Base-by-base conservation (phyloP, 2,329 filamentous ascomycete species). In the Penicillium verrucosum region DNA sequence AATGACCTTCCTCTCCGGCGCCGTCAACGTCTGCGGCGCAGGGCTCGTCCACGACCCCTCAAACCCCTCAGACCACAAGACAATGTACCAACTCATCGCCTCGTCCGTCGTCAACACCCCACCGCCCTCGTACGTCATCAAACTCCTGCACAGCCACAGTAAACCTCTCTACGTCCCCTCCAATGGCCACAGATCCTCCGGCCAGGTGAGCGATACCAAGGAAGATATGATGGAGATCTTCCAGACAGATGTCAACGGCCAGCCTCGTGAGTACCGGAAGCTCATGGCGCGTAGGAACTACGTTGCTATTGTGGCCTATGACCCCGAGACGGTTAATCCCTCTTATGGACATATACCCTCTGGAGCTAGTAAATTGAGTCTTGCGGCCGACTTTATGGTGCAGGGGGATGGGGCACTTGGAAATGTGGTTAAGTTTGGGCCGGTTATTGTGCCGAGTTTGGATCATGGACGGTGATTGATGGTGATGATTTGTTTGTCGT, bases 181-280 rank as follows among this genome's bases (percentile, higher is more conserved):
- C 53, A 99, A 99, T 74, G 93, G 93, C n/a, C 84, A 87, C 64
- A 80, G 85, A 61, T 83, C 80, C 58, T 86, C 91, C 55, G 84
- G 85, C 9, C 68, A 74, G 62, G 87, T 89, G 1, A 88, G 87
- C 1, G 94, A 99, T 73, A 99, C 94, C 45, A 97, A 99, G 76
- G 94, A 99, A 75, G 94, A 99, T 76, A 99, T 99, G 94, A 96
- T 99, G 89, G 94, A 99, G 79, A 95, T 99, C 64, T 99, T 99
- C 82, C 91, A 94, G 68, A 90, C 88, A 8, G 94, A 99, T 67
- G 91, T 94, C 16, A 90, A 88, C 52, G 93, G 94, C n/a, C 80
- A 85, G 36, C 81, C 86, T 0, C 83, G 92, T 45, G 93, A 97
- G 73, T 81, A 92, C 70, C 92, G 92, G 78, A 89, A 93, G 69